These are phyloP conservation scores for Aureobasidium sp. DNA, from an alignment of 2,329 filamentous ascomycete species.

Conservation along the genomic window DNA sequence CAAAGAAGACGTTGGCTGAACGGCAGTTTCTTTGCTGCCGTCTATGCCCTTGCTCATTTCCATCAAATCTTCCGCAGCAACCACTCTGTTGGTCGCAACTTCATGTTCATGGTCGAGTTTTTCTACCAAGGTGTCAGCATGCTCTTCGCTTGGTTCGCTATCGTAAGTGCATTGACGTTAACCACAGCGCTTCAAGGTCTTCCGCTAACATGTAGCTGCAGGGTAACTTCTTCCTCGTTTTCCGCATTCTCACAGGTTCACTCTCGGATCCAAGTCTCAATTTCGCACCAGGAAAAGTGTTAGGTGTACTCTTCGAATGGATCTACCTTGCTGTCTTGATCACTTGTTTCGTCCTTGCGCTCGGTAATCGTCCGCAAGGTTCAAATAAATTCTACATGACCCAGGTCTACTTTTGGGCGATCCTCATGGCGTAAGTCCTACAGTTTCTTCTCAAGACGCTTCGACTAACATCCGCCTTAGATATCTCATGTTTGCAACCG, in stretches of 20 bases:
- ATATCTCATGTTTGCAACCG: conserved; percentile 87
- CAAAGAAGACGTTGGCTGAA: conserved; percentile 97
- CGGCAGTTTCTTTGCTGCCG: conserved; percentile 94
- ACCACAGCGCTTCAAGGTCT: not conserved
- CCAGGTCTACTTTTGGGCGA: conserved; percentile 97
- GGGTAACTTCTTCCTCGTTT: conserved; percentile 98
- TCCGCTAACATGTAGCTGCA: conserved; percentile 18
- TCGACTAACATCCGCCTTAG: conserved; percentile 29
- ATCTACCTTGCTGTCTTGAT: conserved; percentile 86
- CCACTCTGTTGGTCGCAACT: conserved; percentile 78
- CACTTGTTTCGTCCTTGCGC: conserved; percentile 87
- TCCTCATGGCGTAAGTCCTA: conserved; percentile 73
- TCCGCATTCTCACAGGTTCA: conserved; percentile 89
- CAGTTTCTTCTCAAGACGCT: not conserved
- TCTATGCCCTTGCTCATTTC: conserved; percentile 91
- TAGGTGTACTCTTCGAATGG: conserved; percentile 92
- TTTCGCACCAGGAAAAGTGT: conserved; percentile 65
- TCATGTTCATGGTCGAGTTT: conserved; percentile 88
- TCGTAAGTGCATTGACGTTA: conserved; percentile 42
- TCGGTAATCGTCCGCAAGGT: conserved; percentile 91
- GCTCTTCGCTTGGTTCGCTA: conserved; percentile 98
- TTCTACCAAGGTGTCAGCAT: conserved; percentile 92
- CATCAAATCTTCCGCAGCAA: conserved; percentile 93
- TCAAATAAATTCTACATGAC: conserved; percentile 90
- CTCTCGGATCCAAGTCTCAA: conserved; percentile 62